Base-by-base conservation (phyloP, 257 asterid species). In the Coffea canephora region DNA sequence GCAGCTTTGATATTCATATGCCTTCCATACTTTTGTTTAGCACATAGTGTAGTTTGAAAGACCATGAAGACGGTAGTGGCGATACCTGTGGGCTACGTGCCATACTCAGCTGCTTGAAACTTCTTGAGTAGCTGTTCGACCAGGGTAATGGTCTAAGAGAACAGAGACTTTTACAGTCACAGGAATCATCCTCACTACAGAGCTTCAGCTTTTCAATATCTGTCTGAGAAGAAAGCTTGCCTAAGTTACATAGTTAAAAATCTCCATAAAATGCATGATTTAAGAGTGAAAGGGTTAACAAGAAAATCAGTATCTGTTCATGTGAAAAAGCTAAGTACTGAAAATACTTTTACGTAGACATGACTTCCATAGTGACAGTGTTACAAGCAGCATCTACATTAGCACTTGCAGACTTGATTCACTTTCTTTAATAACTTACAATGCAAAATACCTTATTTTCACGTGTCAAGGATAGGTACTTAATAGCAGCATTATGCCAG, bases 401-500 rank as follows among this genome's bases (percentile, higher is more conserved):
- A 8, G 52, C 52, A 55, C 55, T 39, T 14, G 45, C 27, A 41
- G 15, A 59, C 12, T 23, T 19, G 59, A 23, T 61, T 75, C 45
- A 62, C 71, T 18, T 59, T 15, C 6, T n/a, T 75, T 5, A 46
- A 43, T 23, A 41, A 39, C 25, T 43, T 9, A 75, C 1, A 25
- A 61, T 61, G 71, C 57, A 15, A 75, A 39, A 65, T 82, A 95
- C 98, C 97, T 90, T 87, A 81, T 85, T 86, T 83, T 88, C 84
- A 34, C 82, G 55, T 7, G 84, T 81, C 80, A 76, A 45, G 25
- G 90, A 86, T 79, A 89, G 75, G 80, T 90, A 95, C 80, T 87
- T 85, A 39, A 88, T 77, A 74, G 98, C 97, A 76, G 93, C 95
- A 75, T 59, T 84, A 89, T 95, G 99, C 99, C 99, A 95, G 87